Base-by-base conservation (phyloP, 2,329 filamentous ascomycete species). In the Shiraia bambusicola region DNA sequence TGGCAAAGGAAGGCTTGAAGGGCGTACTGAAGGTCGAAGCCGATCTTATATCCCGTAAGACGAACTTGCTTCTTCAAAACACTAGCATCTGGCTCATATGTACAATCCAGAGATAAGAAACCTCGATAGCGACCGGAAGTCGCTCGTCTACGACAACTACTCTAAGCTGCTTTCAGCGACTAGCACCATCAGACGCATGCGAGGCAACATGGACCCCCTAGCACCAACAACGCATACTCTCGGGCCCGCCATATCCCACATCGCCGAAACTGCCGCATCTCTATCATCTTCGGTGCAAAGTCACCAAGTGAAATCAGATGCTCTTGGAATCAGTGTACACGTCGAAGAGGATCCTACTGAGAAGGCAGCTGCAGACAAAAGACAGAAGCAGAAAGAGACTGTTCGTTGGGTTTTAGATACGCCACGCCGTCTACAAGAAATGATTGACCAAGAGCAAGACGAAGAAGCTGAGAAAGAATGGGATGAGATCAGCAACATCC, bases 131-230 rank as follows among this genome's bases (percentile, higher is more conserved):
- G 93, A 98, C 76, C 87, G 93, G 69, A 98, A 98, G 72, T 91
- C 92, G 2, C 73, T 98, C 48, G 93, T 98, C 4, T 98, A 98
- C 68, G 92, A 98, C 67, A 98, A 98, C 66, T 98, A 97, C 69
- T 93, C 87, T 56, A 97, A 97, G 72, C 73, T 98, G 54, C 96
- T 98, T 54, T 82, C 86, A n/a, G 93, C 93, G 1, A 96, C 94
- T 9, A 92, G 95, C 69, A 97, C 92, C 3, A 98, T 98, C 60
- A 81, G 87, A 35, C 89, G 88, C 75, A 91, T 93, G 87, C 78
- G 87, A 43, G 78, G 81, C 24, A 88, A 84, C 51, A 91, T 92
- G 86, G 87, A 90, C 57, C 86, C 86, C 3, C 65, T 90, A 33
- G 86, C 85, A 45, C 85, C 86, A 1, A 83, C 86, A 67, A 86